Evolutionary conservation across 1,284 basidiomycete genomes (phyloP).

Genomic region (Cryptococcus sp.): DNA sequence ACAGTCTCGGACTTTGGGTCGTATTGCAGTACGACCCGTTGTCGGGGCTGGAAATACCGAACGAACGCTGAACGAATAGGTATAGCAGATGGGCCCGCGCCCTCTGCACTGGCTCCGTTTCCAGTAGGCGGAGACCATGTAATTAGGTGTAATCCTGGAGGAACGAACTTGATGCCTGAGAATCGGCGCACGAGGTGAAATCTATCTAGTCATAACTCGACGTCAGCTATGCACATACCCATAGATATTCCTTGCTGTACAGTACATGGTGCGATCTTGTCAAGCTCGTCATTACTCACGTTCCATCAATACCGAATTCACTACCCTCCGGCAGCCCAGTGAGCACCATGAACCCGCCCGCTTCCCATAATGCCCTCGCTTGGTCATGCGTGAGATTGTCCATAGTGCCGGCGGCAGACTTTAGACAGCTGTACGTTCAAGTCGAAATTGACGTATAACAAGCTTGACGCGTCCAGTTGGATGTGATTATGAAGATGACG

Average conservation of each 20-base stretch:
- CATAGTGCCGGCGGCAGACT: constrained; percentile 9
- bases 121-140: constrained; percentile 34
- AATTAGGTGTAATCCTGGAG: constrained; percentile 50
- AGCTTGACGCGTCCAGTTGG: no score
- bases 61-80: constrained; percentile 39
- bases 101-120: neutral
- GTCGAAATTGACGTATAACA: no score
- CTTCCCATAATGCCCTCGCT: constrained; percentile 48
- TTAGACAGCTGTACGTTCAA: no score
- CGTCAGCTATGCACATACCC: neutral
- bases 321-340: constrained; percentile 44
- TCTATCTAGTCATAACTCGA: constrained; percentile 21
- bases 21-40: constrained; percentile 39
- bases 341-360: constrained; percentile 50
- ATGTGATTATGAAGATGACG: neutral
- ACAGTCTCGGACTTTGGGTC: constrained; percentile 30
- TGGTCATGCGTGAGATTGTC: constrained; percentile 41
- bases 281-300: constrained; percentile 26
- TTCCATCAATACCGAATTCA: constrained; percentile 51
- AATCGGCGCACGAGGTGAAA: constrained; percentile 39
- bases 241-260: neutral
- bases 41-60: constrained; percentile 24
- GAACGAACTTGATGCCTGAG: constrained; percentile 50
- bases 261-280: no score
- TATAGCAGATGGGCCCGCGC: constrained; percentile 24